Evolutionary conservation across 2,329 filamentous ascomycete species (phyloP).

Genomic region (Aureobasidium sp.): DNA sequence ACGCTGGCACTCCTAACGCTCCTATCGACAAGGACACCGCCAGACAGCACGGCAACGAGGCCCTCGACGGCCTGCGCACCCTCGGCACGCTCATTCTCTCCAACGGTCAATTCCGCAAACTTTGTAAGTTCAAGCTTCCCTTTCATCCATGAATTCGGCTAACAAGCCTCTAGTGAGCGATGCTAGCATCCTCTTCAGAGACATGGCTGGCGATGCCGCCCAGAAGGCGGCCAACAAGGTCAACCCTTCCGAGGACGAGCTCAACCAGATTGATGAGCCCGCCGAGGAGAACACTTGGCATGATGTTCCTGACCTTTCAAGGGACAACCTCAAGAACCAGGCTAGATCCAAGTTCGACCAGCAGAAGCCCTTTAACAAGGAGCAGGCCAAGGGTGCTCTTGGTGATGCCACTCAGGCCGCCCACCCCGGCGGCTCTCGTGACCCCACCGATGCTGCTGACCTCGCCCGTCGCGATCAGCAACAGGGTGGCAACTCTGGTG

Average conservation of each 20-base stretch:
- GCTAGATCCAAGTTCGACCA: conserved; percentile 52
- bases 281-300: conserved; percentile 93
- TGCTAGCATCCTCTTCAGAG: conserved; percentile 68
- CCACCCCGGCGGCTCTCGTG: conserved; percentile 47
- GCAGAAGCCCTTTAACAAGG: conserved; percentile 43
- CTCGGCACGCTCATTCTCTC: conserved; percentile 84
- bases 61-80: conserved; percentile 75
- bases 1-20: conserved; percentile 52
- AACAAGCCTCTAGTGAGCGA: conserved; percentile 53
- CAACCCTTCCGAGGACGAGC: conserved; percentile 67
- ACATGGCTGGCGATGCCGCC: conserved; percentile 87
- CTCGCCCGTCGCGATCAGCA: conserved; percentile 44
- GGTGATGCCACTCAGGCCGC: conserved; percentile 48
- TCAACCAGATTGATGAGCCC: conserved; percentile 69
- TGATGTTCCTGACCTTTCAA: conserved; percentile 68
- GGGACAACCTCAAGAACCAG: conserved; percentile 59
- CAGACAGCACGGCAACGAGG: conserved; percentile 74
- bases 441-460: conserved; percentile 46
- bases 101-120: conserved; percentile 92
- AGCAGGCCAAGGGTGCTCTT: conserved; percentile 54
- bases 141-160: conserved; percentile 10
- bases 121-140: conserved; percentile 49
- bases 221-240: conserved; percentile 65
- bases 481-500: conserved; percentile 36
- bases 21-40: conserved; percentile 68